These are phyloP conservation scores for Metarhizium album DNA, from an alignment of 2,329 filamentous ascomycete genomes.

Conservation along the genomic window DNA sequence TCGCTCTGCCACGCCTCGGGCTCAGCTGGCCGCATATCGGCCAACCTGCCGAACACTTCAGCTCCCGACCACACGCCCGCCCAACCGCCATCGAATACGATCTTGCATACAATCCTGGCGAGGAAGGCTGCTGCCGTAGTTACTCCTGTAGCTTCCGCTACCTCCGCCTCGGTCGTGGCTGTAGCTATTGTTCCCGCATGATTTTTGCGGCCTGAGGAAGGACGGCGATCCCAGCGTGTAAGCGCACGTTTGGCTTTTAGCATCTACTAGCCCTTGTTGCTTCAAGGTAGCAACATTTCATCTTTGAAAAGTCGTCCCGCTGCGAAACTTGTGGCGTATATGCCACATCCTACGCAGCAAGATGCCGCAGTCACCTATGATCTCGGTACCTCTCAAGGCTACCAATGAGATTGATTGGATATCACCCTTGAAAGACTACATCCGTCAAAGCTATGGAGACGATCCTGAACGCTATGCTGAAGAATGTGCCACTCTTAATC, in stretches of 20 bases:
- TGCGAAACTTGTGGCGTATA: constrained; percentile 1
- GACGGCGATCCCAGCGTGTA: not conserved
- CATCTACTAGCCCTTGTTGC: not conserved
- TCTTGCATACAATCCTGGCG: not conserved
- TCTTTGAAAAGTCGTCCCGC: not conserved
- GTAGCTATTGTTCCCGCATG: not conserved
- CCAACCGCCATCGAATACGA: not conserved
- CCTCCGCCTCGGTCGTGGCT: not conserved
- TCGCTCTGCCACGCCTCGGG: constrained; percentile 1
- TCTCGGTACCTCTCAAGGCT: constrained; percentile 81
- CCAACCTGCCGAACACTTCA: constrained; percentile 14
- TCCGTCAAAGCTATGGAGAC: constrained; percentile 87
- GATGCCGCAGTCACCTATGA: constrained; percentile 87
- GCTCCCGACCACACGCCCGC: constrained; percentile 1
- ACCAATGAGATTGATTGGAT: constrained; percentile 99
- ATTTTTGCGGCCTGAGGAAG: not conserved
- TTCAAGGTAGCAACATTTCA: not conserved
- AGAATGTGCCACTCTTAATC: constrained; percentile 89
- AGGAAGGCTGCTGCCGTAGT: constrained; percentile 2
- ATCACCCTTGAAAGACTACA: constrained; percentile 82
- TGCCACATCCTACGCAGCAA: constrained; percentile 7
- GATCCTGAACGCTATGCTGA: constrained; percentile 93
- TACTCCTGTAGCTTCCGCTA: constrained; percentile 1
- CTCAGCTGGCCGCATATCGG: constrained; percentile 19
- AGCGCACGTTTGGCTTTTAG: not conserved